Evolutionary conservation across 202 grass and related monocot species (phyloP).

Genomic region (Saccharum hybrid): DNA sequence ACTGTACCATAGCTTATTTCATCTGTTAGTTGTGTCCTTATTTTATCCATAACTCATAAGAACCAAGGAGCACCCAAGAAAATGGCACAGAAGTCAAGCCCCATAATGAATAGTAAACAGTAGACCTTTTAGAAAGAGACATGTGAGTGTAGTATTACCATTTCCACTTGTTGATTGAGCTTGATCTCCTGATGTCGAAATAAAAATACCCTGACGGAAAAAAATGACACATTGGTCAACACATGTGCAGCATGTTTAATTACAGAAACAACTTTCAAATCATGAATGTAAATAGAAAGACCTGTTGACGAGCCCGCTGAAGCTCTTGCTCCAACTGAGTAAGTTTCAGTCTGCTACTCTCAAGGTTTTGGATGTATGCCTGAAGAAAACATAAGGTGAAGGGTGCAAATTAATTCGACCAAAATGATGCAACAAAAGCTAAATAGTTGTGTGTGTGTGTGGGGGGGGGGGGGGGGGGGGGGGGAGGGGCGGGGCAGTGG

Average conservation of each 20-base stretch:
- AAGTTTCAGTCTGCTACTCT: constrained; percentile 96
- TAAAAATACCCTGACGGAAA: constrained; percentile 77
- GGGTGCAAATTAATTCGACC: constrained; percentile 22
- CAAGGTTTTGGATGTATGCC: constrained; percentile 96
- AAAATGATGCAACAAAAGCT: constrained; percentile 10
- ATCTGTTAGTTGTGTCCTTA: constrained; percentile 26
- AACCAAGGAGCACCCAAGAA: constrained; percentile 11
- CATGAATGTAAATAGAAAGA: constrained; percentile 33
- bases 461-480: no score
- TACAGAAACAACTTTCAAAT: constrained; percentile 31
- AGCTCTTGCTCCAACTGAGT: constrained; percentile 90
- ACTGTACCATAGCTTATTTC: constrained; percentile 24
- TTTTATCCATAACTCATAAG: constrained; percentile 20
- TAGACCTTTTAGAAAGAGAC: constrained; percentile 17
- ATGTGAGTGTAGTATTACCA: constrained; percentile 60
- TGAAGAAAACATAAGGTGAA: constrained; percentile 49
- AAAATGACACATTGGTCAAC: constrained; percentile 44
- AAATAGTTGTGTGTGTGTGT: no score
- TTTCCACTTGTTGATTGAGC: constrained; percentile 62
- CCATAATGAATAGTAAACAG: neutral
- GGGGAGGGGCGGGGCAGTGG: no score
- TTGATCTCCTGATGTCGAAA: constrained; percentile 88
- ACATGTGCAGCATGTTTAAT: neutral
- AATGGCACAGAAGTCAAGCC: neutral
- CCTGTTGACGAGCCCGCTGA: constrained; percentile 83